Evolutionary conservation across 1,284 basidiomycete species (phyloP), one percentile per base, ranked within the genome.

Genomic region (Phlebopus sp.): DNA sequence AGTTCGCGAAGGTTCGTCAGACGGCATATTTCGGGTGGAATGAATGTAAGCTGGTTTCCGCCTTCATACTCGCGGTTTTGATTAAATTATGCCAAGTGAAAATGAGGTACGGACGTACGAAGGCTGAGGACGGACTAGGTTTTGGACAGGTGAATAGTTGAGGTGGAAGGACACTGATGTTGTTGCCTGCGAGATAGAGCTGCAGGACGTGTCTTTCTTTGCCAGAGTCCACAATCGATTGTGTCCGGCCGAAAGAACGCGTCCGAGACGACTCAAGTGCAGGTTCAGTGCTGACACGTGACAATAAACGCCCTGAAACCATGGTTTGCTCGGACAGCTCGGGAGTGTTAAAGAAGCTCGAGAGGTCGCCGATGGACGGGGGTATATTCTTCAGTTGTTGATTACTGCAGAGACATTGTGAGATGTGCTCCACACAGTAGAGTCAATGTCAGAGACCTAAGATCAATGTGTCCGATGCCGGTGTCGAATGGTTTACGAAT

Each of bases 11-110:
- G 72, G 40, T 77, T 76, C 2, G 59, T 67, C 7, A 90, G 69
- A 8, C 68, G 68, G 11, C 63, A 69, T 37, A 90, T 84, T 46
- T 85, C 82, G 0, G 86, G 79, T 1, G 86, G 86, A n/a, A 90
- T 60, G 37, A 68, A 67, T 0, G 67, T 73, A 5, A 90, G 65
- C 4, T 58, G 55, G 57, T 90, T 89, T 2, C 40, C 45, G 7
- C 63, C 66, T 64, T 46, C 27, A 43, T 37, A 15, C 41, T 5
- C 11, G 14, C 5, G n/a, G 42, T 13, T 3, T 36, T 21, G 1
- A 3, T 39, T 43, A 15, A 6, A n/a, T n/a, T 15, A 8, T 14
- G 34, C 5, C 2, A n/a, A n/a, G 3, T 27, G 2, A 35, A 44
- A 19, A 23, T 4, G 23, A 37, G 34, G 7, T 3, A 30, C n/a